Evolutionary conservation across 2,329 filamentous ascomycete species (phyloP), one percentile per base, ranked within the genome.

Genomic region (Sarocladium kiliense): DNA sequence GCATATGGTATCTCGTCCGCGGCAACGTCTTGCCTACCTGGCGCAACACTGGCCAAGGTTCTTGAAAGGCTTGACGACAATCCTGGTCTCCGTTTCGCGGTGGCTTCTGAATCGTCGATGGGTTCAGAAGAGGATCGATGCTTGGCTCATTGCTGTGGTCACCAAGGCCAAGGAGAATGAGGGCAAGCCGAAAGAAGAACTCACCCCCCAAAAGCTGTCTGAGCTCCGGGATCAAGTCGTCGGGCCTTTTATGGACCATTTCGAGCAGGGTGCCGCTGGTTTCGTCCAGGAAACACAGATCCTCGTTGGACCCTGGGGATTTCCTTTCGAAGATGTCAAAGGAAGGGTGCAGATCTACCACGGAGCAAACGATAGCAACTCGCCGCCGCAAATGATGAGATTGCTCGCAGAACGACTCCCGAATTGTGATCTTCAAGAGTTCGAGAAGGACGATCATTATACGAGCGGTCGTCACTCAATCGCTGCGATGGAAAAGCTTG

Each of bases 401-500:
- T 72, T 68, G 53, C 65, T 74, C 63, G 67, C 68, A 1, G 61
- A 70, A 25, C 60, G 61, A 12, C 49, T 76, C 27, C 70, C 68
- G 2, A 61, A 72, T 32, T 61, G 62, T 3, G 58, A 58, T 2
- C 57, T 74, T 10, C 58, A 59, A 2, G 71, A 72, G 57, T 70
- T 66, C 37, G 62, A 64, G 14, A 63, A 64, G 1, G 67, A 71
- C 7, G 67, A 61, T 3, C 70, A 72, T 47, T 69, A 65, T 41
- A 66, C 63, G 2, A 59, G 68, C 57, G 63, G 55, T 2, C 55
- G 59, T n/a, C 58, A 66, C 16, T 14, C 66, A 9, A 61, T 65
- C 1, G 47, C 47, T n/a, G 50, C 23, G 2, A 53, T 53, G 50
- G 21, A n/a, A 3, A 53, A 41, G n/a, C 32, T 53, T 14, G 50